A percentile compares a stretch with the other conserved stretches of the same genome.
Conservation (phyloP, 306 rosid genomes). For the Prunus campanulata region DNA sequence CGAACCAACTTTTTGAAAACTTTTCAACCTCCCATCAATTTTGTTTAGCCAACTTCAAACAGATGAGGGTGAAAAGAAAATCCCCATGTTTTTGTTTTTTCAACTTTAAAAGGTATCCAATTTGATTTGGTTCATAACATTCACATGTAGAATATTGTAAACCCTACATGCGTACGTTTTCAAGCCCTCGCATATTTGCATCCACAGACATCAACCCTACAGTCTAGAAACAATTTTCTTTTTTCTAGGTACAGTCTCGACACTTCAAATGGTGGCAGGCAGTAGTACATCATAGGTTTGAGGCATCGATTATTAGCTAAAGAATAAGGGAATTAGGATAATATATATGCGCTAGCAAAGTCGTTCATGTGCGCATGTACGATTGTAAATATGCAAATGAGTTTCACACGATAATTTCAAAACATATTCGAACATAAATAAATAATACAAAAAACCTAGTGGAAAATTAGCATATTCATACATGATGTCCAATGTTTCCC, state of each 20-base stretch:
- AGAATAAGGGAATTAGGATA: background rate
- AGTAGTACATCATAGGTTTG: background rate
- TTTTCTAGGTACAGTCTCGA: background rate
- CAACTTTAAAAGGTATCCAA: background rate
- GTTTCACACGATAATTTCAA: too few relatives aligned
- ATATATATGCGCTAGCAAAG: background rate
- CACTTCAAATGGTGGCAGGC: background rate
- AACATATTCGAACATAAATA: too few relatives aligned
- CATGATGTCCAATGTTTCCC: constrained; percentile 34
- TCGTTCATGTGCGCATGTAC: too few relatives aligned
- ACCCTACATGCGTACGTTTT: background rate
- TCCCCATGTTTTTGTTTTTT: background rate
- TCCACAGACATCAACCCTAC: background rate
- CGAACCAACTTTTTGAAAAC: background rate
- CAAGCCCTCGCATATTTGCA: constrained; percentile 2
- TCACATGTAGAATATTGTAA: background rate
- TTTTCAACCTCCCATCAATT: constrained; percentile 22
- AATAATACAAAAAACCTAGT: background rate
- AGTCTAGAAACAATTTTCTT: background rate
- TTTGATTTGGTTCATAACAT: background rate
- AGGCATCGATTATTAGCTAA: background rate
- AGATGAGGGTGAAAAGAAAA: background rate
- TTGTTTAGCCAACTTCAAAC: background rate
- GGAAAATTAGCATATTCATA: constrained; percentile 1
- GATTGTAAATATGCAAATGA: too few relatives aligned